Percentiles rank a stretch among this genome's conserved stretches.
These are phyloP conservation scores for Globisporangium spiculum DNA, from an alignment of 352 stramenopile genomes.

Conservation along the genomic window DNA sequence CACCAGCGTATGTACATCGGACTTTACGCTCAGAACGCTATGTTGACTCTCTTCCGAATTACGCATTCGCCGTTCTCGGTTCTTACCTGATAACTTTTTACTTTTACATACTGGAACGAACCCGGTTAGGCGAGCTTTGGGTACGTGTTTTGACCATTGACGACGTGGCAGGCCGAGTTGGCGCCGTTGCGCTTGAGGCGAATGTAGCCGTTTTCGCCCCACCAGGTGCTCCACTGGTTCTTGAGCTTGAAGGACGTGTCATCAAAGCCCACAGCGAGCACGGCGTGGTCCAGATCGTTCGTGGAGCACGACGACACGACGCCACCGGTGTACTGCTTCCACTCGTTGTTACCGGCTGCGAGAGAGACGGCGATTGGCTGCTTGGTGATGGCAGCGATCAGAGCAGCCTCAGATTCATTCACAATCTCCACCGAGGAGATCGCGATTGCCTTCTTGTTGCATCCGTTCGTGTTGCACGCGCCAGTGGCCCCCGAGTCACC, in stretches of 20 bases:
- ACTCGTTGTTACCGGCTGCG: background rate
- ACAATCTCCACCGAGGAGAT: background rate
- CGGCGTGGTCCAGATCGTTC: background rate
- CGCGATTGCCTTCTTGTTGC: background rate
- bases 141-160: constrained; percentile 18
- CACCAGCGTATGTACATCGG: background rate
- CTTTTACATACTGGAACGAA: background rate
- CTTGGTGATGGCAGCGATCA: background rate
- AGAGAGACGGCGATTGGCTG: background rate
- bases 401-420: background rate
- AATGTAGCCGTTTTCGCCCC: constrained; percentile 88
- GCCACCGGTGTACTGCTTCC: background rate
- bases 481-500: background rate
- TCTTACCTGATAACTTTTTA: background rate
- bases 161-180: constrained; percentile 12
- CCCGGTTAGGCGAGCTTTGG: constrained; percentile 12
- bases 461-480: background rate
- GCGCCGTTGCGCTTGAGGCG: constrained; percentile 66
- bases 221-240: constrained; percentile 44
- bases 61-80: background rate
- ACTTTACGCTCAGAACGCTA: background rate
- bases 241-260: constrained; percentile 84
- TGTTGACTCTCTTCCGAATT: background rate
- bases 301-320: background rate
- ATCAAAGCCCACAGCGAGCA: constrained; percentile 32